Conservation (phyloP, 2,329 filamentous ascomycete genomes). For the Nannizziopsis arthrosporioides region DNA sequence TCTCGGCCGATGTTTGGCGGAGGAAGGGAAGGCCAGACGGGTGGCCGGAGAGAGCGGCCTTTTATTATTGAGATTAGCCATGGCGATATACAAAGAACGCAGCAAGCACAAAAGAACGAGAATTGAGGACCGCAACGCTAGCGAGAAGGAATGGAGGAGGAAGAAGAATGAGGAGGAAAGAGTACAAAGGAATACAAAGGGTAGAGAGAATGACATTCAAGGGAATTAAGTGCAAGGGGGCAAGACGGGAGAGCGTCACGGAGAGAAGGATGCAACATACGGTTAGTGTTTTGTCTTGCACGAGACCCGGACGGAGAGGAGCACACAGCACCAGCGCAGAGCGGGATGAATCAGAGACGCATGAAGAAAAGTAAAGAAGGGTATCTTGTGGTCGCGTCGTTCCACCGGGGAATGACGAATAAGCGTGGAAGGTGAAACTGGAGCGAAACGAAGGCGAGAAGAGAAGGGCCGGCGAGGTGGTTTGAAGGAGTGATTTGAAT, state of each 20-base stretch:
- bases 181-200: slow-evolving; percentile 17
- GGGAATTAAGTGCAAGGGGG: not conserved
- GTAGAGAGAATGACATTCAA: not conserved
- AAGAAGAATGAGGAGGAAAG: slow-evolving; percentile 16
- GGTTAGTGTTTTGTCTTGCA: not conserved
- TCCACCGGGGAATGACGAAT: slow-evolving; percentile 32
- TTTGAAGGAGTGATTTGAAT: slow-evolving; percentile 11
- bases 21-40: not conserved
- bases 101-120: not conserved
- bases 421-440: slow-evolving; percentile 6
- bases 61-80: slow-evolving; percentile 6
- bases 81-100: not conserved
- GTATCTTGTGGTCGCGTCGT: slow-evolving; percentile 13
- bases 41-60: slow-evolving; percentile 7
- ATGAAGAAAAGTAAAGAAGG: not conserved
- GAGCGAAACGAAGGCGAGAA: slow-evolving; percentile 2
- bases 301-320: not conserved
- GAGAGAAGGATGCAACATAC: slow-evolving; percentile 5
- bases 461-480: slow-evolving; percentile 2
- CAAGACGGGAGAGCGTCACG: not conserved
- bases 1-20: not conserved
- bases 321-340: not conserved
- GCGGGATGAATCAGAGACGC: not conserved
- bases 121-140: not conserved
- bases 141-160: not conserved